Conservation (phyloP, 257 asterid species). For the Misopates orontium region DNA sequence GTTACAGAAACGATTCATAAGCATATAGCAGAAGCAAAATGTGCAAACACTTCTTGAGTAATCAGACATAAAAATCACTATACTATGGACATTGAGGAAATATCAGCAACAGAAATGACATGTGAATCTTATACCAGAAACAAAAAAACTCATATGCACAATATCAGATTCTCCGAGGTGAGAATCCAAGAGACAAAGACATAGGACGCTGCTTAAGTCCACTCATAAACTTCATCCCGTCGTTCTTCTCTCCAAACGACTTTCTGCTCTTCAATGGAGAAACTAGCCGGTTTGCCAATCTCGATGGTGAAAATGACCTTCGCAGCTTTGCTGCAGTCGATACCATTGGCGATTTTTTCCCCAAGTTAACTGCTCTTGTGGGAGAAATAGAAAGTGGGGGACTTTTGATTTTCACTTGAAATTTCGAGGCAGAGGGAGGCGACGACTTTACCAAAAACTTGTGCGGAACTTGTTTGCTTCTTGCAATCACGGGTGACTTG, state of each 20-base stretch:
- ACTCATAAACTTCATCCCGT: slow-evolving; percentile 50
- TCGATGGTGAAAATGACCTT: slow-evolving; percentile 70
- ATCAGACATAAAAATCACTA: slow-evolving; percentile 1
- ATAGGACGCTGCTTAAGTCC: slow-evolving; percentile 69
- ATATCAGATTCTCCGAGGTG: slow-evolving; percentile 53
- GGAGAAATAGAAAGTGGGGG: slow-evolving; percentile 48
- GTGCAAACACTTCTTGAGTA: background rate
- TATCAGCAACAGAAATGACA: slow-evolving; percentile 35
- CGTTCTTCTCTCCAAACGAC: slow-evolving; percentile 43
- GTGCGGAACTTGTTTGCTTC: slow-evolving; percentile 57
- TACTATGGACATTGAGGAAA: slow-evolving; percentile 49
- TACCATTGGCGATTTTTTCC: slow-evolving; percentile 43
- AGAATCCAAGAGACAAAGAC: slow-evolving; percentile 43
- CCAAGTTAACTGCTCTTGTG: slow-evolving; percentile 9
- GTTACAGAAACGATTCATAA: too few species aligned
- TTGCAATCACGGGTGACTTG: slow-evolving; percentile 56
- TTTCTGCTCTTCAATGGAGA: slow-evolving; percentile 52
- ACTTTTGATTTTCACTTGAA: slow-evolving; percentile 46
- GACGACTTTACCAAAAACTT: slow-evolving; percentile 79
- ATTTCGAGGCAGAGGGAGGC: slow-evolving; percentile 40
- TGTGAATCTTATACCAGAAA: slow-evolving; percentile 11
- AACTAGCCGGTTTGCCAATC: slow-evolving; percentile 50
- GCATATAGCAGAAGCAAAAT: too few species aligned
- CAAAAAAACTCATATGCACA: background rate
- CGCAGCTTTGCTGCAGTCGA: slow-evolving; percentile 54